Conservation (phyloP, 1,284 basidiomycete species). For the Earliella scabrosa region DNA sequence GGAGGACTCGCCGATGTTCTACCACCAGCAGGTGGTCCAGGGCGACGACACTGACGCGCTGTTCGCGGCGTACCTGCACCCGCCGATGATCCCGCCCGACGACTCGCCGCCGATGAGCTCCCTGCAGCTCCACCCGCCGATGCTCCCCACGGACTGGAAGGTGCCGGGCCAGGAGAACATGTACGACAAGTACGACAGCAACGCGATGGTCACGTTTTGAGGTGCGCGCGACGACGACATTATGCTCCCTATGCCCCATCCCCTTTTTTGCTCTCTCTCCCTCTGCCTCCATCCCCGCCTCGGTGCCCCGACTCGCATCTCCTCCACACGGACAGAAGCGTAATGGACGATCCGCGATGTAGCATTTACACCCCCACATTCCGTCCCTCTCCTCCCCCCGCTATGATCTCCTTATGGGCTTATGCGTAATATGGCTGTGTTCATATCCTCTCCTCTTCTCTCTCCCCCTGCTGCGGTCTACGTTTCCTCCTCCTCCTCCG, state of each 20-base stretch:
- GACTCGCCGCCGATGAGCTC: conserved; percentile 39
- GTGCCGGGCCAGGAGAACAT: conserved; percentile 28
- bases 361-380: conserved; percentile 14
- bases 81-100: conserved; percentile 54
- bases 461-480: background rate
- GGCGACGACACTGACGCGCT: conserved; percentile 47
- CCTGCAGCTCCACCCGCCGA: conserved; percentile 44
- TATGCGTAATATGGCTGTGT: conserved; percentile 25
- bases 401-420: conserved; percentile 22
- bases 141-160: conserved; percentile 42
- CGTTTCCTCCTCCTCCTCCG: background rate
- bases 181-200: conserved; percentile 35
- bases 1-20: conserved; percentile 51
- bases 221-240: conserved; percentile 12
- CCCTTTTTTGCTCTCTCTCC: conserved; percentile 5
- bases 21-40: conserved; percentile 48
- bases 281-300: conserved; percentile 7
- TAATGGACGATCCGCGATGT: conserved; percentile 27
- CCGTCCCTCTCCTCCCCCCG: conserved; percentile 4
- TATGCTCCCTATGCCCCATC: conserved; percentile 12
- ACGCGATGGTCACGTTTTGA: conserved; percentile 35
- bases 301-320: too few species aligned
- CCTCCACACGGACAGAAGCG: conserved; percentile 24
- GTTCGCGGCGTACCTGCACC: conserved; percentile 59
- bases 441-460: conserved; percentile 6